phyloP scores from a whole-genome alignment of 1,284 basidiomycete genomes.

The Cutaneotrichosporon dermatis region DNA sequence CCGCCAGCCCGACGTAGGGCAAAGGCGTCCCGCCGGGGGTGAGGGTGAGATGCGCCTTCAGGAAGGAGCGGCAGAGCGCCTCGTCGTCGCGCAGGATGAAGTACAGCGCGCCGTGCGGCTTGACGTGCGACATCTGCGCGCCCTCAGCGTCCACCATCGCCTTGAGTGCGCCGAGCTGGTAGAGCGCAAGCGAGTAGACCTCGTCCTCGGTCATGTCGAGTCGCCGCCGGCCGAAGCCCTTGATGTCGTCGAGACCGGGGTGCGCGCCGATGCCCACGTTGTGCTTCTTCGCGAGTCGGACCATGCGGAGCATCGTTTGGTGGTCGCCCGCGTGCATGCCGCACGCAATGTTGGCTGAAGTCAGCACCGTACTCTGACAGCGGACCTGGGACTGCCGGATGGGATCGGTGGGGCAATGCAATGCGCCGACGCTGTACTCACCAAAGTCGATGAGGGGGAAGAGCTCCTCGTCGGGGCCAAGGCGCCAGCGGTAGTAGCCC shows the following conservation, averaged over 20 bases:
- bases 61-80: constrained; percentile 29
- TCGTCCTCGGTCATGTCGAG: constrained; percentile 18
- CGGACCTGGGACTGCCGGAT: too few species aligned
- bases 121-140: constrained; percentile 34
- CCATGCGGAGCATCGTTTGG: constrained; percentile 41
- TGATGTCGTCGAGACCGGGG: constrained; percentile 18
- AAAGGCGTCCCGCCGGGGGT: constrained; percentile 16
- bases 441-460: constrained; percentile 31
- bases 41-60: constrained; percentile 37
- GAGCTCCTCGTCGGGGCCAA: constrained; percentile 43
- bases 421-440: too few species aligned
- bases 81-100: constrained; percentile 38
- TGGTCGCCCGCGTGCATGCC: constrained; percentile 44
- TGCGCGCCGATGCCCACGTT: constrained; percentile 42
- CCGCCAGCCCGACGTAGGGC: constrained; percentile 42
- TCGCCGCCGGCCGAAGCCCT: constrained; percentile 16
- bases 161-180: constrained; percentile 41
- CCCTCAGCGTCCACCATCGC: constrained; percentile 38
- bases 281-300: constrained; percentile 34
- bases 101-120: constrained; percentile 23
- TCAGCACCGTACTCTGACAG: too few species aligned
- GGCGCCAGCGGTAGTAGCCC: constrained; percentile 37
- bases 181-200: constrained; percentile 20
- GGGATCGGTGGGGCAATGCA: too few species aligned
- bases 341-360: constrained; percentile 9